Conservation (phyloP, 2,329 filamentous ascomycete genomes). For the Sporothrix dimorphospora region DNA sequence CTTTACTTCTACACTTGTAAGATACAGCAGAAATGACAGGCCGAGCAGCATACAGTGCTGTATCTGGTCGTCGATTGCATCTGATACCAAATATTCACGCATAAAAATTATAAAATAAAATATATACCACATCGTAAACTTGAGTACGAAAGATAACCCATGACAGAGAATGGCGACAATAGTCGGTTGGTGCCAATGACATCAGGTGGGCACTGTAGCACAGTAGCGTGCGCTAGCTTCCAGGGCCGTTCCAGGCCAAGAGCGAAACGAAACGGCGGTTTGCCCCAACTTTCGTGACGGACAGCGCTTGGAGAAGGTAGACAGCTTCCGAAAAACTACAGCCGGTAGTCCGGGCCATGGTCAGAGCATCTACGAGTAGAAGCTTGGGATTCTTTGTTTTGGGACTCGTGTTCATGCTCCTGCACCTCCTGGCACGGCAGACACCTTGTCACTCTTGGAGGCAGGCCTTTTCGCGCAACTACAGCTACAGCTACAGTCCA, state of each 20-base stretch:
- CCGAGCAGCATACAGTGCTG: neutral
- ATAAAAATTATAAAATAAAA: neutral
- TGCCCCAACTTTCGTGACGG: neutral
- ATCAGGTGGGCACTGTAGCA: neutral
- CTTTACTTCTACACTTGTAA: slow-evolving; percentile 10
- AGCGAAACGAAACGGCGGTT: no score
- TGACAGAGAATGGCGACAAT: neutral
- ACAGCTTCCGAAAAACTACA: neutral
- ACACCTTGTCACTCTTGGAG: neutral
- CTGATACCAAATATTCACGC: neutral
- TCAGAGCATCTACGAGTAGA: neutral
- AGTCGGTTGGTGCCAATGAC: neutral
- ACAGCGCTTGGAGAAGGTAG: neutral
- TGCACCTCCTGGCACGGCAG: neutral
- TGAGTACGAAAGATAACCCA: no score
- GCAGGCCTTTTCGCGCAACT: neutral
- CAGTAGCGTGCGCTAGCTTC: slow-evolving; percentile 8
- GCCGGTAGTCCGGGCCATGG: neutral
- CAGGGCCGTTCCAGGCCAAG: neutral
- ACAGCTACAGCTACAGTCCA: neutral
- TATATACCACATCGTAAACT: no score
- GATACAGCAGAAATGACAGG: slow-evolving; percentile 7
- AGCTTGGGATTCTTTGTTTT: neutral
- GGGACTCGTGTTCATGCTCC: neutral
- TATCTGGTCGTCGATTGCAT: neutral